phyloP scores from a whole-genome alignment of 176 grass and related monocot genomes.

The Oryza meridionalis region DNA sequence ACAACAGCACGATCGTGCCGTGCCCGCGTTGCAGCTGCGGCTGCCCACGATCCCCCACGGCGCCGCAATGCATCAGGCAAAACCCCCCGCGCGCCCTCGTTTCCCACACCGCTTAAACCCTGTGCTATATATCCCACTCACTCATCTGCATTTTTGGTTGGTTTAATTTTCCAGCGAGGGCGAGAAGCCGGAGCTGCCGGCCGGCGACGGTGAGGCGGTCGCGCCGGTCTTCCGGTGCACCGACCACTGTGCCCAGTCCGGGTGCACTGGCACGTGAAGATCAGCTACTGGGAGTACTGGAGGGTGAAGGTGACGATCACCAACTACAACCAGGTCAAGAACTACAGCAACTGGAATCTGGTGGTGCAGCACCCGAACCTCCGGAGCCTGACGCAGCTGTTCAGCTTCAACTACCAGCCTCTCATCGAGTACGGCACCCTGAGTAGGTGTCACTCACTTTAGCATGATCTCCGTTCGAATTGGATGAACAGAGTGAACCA shows the following conservation, averaged over 20 bases:
- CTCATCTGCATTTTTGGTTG: background rate
- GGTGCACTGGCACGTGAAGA: conserved; percentile 86
- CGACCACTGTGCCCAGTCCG: conserved; percentile 69
- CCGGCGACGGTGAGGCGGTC: background rate
- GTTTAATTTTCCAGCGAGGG: conserved; percentile 4
- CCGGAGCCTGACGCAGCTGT: conserved; percentile 53
- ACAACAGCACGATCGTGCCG: conserved; percentile 55
- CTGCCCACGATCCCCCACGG: conserved; percentile 24
- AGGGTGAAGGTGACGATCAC: conserved; percentile 67
- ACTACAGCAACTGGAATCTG: conserved; percentile 83
- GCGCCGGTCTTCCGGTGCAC: conserved; percentile 52
- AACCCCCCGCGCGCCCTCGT: background rate
- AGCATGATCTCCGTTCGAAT: background rate
- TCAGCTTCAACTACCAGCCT: conserved; percentile 80
- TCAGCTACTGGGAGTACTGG: conserved; percentile 71
- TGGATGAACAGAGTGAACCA: background rate
- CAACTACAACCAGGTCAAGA: conserved; percentile 61
- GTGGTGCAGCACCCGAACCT: conserved; percentile 75
- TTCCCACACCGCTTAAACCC: background rate
- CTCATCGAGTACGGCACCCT: conserved; percentile 57
- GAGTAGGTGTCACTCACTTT: conserved; percentile 51
- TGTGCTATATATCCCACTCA: background rate
- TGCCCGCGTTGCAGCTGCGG: conserved; percentile 68
- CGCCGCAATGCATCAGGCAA: conserved; percentile 53
- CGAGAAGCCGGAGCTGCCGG: background rate